Percentiles rank a stretch among this genome's conserved stretches.
phyloP scores from a whole-genome alignment of 352 stramenopile genomes.

The Globisporangium megalacanthum region DNA sequence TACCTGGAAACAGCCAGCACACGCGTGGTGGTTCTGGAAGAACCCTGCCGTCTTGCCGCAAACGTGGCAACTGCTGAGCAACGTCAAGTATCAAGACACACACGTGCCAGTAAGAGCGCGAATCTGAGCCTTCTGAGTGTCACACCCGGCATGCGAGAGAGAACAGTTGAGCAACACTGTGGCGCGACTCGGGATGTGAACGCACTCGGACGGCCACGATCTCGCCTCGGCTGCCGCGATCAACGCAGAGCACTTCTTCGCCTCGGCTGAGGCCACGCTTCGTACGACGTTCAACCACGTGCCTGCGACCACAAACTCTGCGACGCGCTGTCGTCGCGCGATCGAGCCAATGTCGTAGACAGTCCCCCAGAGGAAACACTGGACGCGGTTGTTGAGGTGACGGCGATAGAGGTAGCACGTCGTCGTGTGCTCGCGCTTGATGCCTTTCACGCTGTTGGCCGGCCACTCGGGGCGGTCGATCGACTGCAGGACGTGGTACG shows the following conservation, averaged over 20 bases:
- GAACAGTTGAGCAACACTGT: no score
- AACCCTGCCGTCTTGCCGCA: slow-evolving; percentile 19
- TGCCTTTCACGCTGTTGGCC: slow-evolving; percentile 32
- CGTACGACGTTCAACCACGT: slow-evolving; percentile 13
- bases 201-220: slow-evolving; percentile 14
- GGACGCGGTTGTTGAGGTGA: slow-evolving; percentile 24
- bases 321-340: slow-evolving; percentile 6
- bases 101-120: no score
- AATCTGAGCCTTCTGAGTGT: no score
- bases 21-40: slow-evolving; percentile 18
- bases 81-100: no score
- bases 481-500: slow-evolving; percentile 50
- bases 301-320: slow-evolving; percentile 21
- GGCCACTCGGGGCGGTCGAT: slow-evolving; percentile 53
- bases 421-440: slow-evolving; percentile 42
- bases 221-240: neutral
- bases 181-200: no score
- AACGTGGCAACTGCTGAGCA: slow-evolving; percentile 18
- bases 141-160: no score
- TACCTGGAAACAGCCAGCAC: slow-evolving; percentile 27
- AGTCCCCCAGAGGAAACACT: slow-evolving; percentile 31
- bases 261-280: slow-evolving; percentile 12
- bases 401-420: slow-evolving; percentile 41
- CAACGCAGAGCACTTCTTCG: slow-evolving; percentile 7
- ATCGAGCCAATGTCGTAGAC: slow-evolving; percentile 19